Evolutionary conservation across 495 filamentous ascomycete species (phyloP).

Genomic region (Lichenothelia convexa): DNA sequence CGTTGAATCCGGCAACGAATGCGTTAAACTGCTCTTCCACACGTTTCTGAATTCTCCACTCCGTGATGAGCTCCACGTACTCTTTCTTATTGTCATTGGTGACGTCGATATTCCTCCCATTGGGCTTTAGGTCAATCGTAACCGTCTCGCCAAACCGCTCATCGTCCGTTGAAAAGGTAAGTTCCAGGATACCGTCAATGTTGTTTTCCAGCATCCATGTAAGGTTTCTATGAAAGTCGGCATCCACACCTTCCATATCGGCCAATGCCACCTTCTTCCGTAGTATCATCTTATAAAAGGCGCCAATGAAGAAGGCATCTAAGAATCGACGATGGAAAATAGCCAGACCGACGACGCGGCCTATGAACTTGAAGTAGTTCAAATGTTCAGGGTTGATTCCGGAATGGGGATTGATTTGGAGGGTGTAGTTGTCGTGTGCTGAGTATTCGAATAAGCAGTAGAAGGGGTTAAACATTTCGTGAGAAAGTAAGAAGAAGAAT

Average conservation of each 20-base stretch:
- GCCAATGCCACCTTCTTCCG: slow-evolving; percentile 77
- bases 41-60: slow-evolving; percentile 97
- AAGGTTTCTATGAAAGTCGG: slow-evolving; percentile 85
- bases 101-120: slow-evolving; percentile 80
- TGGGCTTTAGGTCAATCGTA: slow-evolving; percentile 81
- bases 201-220: slow-evolving; percentile 97
- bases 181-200: slow-evolving; percentile 77
- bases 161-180: slow-evolving; percentile 91
- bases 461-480: slow-evolving; percentile 99
- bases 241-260: slow-evolving; percentile 99
- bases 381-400: slow-evolving; percentile 99
- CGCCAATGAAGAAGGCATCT: slow-evolving; percentile 98
- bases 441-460: slow-evolving; percentile 99
- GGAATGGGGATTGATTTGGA: slow-evolving; percentile 99
- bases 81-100: slow-evolving; percentile 96
- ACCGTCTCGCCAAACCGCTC: slow-evolving; percentile 89
- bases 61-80: slow-evolving; percentile 69
- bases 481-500: slow-evolving; percentile 99
- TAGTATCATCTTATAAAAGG: slow-evolving; percentile 99
- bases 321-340: slow-evolving; percentile 98
- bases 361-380: slow-evolving; percentile 99
- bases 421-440: slow-evolving; percentile 98
- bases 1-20: slow-evolving; percentile 93
- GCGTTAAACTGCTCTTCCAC: slow-evolving; percentile 96
- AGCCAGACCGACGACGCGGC: slow-evolving; percentile 87